Base-by-base conservation (phyloP, 2,329 filamentous ascomycete genomes). In the Amesomyces nigricolor region DNA sequence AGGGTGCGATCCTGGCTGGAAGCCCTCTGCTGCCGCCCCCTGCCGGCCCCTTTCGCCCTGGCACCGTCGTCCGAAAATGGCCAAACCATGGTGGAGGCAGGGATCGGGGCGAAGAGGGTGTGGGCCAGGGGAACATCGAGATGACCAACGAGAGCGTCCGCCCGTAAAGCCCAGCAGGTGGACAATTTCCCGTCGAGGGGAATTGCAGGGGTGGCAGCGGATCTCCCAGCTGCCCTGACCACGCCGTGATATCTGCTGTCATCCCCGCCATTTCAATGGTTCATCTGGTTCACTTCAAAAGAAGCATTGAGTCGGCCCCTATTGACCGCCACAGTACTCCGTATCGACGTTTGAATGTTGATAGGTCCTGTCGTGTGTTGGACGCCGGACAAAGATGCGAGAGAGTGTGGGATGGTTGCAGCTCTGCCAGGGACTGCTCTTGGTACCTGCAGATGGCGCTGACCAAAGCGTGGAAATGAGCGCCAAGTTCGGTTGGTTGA, bases 81-180 rank as follows among this genome's bases (percentile, higher is more conserved):
- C 44, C 56, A 57, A 58, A 57, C 57, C 49, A 50, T 32, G 45
- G 63, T 13, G 16, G 47, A 13, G 17, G 43, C 54, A 42, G 50
- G 56, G 56, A 45, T 53, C 38, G 39, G 39, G 47, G 39, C 53
- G 58, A 63, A 58, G 62, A 53, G 38, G 46, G 62, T 61, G 63
- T 63, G 65, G 59, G 47, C 43, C 55, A 17, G 30, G 37, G 32
- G 39, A 43, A 16, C 16, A 43, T 40, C 22, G 53, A 32, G 51
- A 44, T 54, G 45, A 47, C 57, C 59, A 61, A 59, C 59, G 43
- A 48, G 54, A 56, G 53, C 38, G 43, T 47, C 45, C 52, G 51
- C 22, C 48, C 57, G 44, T 40, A 43, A 46, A 44, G 52, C 51
- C 47, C 53, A 53, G 51, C 11, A 26, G 47, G 14, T 37, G 30